Evolutionary conservation across 139 green algal genomes (phyloP).

Genomic region (Haematococcus lacustris): DNA sequence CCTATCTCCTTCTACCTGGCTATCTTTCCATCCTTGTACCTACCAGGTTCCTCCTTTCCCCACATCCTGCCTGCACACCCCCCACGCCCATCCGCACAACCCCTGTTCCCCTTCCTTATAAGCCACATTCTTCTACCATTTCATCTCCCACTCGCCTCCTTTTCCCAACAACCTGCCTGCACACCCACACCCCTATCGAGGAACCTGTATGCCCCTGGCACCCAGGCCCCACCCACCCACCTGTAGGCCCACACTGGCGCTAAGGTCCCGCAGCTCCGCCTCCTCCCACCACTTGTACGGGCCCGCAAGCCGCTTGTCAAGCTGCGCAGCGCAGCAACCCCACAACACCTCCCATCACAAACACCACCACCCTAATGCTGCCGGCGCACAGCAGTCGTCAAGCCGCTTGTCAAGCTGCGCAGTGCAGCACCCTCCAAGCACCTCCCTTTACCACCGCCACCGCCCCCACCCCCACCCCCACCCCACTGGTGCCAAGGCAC

Average conservation of each 20-base stretch:
- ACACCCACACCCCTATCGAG: background rate
- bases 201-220: too few species aligned
- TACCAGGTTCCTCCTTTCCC: too few species aligned
- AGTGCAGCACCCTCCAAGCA: constrained; percentile 49
- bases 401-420: background rate
- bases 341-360: background rate
- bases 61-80: background rate
- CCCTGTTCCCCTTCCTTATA: background rate
- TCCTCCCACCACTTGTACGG: constrained; percentile 76
- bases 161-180: background rate
- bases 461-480: too few species aligned
- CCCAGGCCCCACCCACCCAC: background rate
- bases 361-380: background rate
- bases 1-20: too few species aligned
- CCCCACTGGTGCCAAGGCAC: background rate
- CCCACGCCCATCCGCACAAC: background rate
- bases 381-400: background rate
- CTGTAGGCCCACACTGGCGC: constrained; percentile 45
- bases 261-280: constrained; percentile 75
- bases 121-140: too few species aligned
- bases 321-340: background rate
- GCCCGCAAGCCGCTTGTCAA: constrained; percentile 3
- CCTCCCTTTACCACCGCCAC: constrained; percentile 28
- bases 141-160: too few species aligned
- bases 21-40: too few species aligned